These are phyloP conservation scores for Psilocybe tampanensis DNA, from an alignment of 768 basidiomycete species.

Conservation along the genomic window DNA sequence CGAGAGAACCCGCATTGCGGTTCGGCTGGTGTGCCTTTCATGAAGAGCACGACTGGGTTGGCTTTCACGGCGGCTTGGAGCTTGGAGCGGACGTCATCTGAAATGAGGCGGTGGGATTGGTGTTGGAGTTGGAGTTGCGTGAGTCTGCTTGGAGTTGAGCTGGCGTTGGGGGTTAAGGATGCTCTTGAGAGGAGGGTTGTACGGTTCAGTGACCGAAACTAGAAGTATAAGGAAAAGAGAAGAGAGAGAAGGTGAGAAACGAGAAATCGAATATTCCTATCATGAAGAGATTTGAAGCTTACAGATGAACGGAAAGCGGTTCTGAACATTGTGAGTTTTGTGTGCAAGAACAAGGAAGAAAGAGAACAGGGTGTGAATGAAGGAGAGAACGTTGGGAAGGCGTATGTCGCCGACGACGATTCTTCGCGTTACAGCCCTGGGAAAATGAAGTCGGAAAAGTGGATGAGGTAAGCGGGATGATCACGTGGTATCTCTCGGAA, in stretches of 20 bases:
- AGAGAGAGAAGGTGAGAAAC: too few relatives aligned
- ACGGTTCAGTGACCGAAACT: conserved; percentile 36
- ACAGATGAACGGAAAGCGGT: conserved; percentile 48
- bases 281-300: conserved; percentile 19
- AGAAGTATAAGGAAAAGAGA: too few relatives aligned
- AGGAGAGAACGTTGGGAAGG: conserved; percentile 7
- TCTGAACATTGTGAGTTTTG: conserved; percentile 42
- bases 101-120: conserved; percentile 61
- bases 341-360: not conserved
- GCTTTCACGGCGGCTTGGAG: conserved; percentile 75
- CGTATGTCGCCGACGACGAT: too few relatives aligned
- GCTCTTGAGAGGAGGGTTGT: conserved; percentile 26
- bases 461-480: conserved; percentile 20
- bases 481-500: conserved; percentile 1
- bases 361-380: conserved; percentile 10
- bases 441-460: not conserved
- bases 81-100: conserved; percentile 57
- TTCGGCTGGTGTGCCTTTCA: conserved; percentile 90
- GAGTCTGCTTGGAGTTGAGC: conserved; percentile 39
- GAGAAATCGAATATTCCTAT: too few relatives aligned
- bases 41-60: conserved; percentile 91
- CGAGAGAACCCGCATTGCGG: conserved; percentile 97
- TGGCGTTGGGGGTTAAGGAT: conserved; percentile 43
- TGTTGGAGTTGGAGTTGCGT: too few relatives aligned
- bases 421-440: conserved; percentile 10